Base-by-base conservation (phyloP, 2,329 filamentous ascomycete species). In the Alternaria hordeiaustralica region DNA sequence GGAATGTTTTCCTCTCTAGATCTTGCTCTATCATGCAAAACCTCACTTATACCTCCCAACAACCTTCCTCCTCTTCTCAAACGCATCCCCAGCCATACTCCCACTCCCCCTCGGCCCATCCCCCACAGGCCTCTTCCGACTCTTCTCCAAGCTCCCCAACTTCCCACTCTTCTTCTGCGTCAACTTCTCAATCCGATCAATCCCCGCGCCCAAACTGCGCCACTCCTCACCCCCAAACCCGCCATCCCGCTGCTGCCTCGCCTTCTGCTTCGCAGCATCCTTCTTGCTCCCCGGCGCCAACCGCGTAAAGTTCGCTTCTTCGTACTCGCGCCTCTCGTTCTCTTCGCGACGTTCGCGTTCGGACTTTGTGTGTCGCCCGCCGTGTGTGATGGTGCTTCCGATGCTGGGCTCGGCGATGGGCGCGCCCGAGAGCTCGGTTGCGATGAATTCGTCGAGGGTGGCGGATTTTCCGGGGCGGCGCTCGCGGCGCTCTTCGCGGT, bases 161-260 rank as follows among this genome's bases (percentile, higher is more conserved):
- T 69, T 61, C 23, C 85, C 83, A 53, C 84, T 78, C 79, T 89
- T 92, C 76, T 88, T 87, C 80, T 88, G 89, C 7, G 94, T 97
- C 75, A 97, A 84, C 66, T 90, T 86, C 71, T 94, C 91, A 80
- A 97, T 97, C 47, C 95, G 87, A 81, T 97, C 93, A 55, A 94
- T 88, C 8, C 94, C 93, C 77, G 94, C 90, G 60, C 92, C 93
- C 47, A 99, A 83, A 25, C 91, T 90, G 67, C 90, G 88, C 93
- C 94, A 98, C 77, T 98, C 96, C 81, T 98, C 96, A 55, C 96
- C 96, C 65, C 95, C 95, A 82, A 92, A 97, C 80, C 85, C 89
- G 36, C 79, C 78, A 41, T 80, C 78, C 18, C 80, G 51, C 23
- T 61, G 79, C 46, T 78, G 80, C 4, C 79, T 61, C 4, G 59